Evolutionary conservation across 805 yeast genomes (phyloP), one percentile per base, ranked within the genome.

Genomic region (Myxozyma geophila): DNA sequence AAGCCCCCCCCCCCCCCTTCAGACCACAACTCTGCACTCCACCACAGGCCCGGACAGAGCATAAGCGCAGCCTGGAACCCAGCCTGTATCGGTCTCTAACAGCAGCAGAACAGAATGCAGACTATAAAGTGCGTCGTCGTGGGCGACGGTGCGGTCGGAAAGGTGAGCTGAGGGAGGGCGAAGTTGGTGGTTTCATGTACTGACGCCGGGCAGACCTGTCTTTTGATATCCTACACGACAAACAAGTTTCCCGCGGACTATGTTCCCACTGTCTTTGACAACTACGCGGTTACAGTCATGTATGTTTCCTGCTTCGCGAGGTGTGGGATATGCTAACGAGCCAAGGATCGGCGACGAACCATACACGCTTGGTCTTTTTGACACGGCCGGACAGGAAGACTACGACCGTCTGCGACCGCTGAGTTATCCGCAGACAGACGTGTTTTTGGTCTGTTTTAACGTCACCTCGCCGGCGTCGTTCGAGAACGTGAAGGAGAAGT

Each of bases 91-190:
- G 36, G 36, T 50, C n/a, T 23, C 7, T 21, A 23, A 48, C 17
- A 15, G 21, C 13, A 7, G 21, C 15, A 21, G 21, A 41, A 19
- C 46, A 19, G 21, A 48, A 64, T 61, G 67, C 67, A 64, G 67
- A 64, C 67, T 37, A 76, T 79, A 69, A 93, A 93, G 80, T 95
- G 98, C 83, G 98, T 95, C 70, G 98, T 93, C 70, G 98, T 95
- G 61, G 99, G 99, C 70, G 99, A 95, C 80, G 99, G 99, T 90
- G 98, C 98, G 71, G 98, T 95, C 68, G 99, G 99, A 72, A 93
- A 92, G 75, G 82, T 80, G 63, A 59, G 80, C 21, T 7, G 35
- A 23, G 7, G 23, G 35, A 7, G 43, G 8, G 13, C 21, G 40
- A 17, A 39, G 35, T 41, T 41, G 41, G 40, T 35, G 41, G 28